These are phyloP conservation scores for Amylostereum chailletii DNA, from an alignment of 1,284 basidiomycete genomes.

Conservation along the genomic window DNA sequence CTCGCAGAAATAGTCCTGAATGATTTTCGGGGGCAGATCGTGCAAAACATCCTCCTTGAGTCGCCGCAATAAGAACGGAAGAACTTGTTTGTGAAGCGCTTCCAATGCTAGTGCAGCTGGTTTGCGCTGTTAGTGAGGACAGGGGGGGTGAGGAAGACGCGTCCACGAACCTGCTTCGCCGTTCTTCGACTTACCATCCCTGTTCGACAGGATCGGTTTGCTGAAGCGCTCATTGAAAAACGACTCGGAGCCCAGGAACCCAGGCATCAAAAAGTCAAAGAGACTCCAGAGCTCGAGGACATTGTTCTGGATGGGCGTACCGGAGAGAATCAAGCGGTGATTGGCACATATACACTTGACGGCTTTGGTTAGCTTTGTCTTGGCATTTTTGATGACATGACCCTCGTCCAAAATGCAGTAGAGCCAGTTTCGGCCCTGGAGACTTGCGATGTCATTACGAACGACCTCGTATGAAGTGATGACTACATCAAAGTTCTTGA, in stretches of 20 bases:
- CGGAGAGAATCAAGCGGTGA: slow-evolving; percentile 91
- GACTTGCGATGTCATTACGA: slow-evolving; percentile 83
- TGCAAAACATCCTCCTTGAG: slow-evolving; percentile 96
- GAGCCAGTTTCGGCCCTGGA: slow-evolving; percentile 79
- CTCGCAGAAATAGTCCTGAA: slow-evolving; percentile 99
- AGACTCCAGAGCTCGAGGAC: slow-evolving; percentile 97
- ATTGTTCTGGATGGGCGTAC: slow-evolving; percentile 99
- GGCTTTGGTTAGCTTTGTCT: slow-evolving; percentile 95
- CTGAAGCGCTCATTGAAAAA: slow-evolving; percentile 95
- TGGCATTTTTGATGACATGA: slow-evolving; percentile 97
- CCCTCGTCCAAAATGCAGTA: slow-evolving; percentile 99
- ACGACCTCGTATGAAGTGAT: slow-evolving; percentile 98
- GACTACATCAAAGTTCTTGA: slow-evolving; percentile 77
- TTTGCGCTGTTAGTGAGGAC: slow-evolving; percentile 3
- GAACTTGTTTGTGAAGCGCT: slow-evolving; percentile 95
- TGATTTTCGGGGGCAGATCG: slow-evolving; percentile 98
- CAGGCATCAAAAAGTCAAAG: slow-evolving; percentile 99
- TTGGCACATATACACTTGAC: slow-evolving; percentile 89
- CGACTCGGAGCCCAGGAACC: slow-evolving; percentile 92
- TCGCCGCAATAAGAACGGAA: slow-evolving; percentile 95
- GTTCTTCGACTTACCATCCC: slow-evolving; percentile 93
- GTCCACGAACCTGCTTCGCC: slow-evolving; percentile 77
- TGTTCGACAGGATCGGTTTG: slow-evolving; percentile 91
- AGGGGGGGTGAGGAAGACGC: slow-evolving; percentile 3
- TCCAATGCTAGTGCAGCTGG: slow-evolving; percentile 88